Evolutionary conservation across 352 stramenopile genomes (phyloP).

Genomic region (Phytopythium mirpurense): DNA sequence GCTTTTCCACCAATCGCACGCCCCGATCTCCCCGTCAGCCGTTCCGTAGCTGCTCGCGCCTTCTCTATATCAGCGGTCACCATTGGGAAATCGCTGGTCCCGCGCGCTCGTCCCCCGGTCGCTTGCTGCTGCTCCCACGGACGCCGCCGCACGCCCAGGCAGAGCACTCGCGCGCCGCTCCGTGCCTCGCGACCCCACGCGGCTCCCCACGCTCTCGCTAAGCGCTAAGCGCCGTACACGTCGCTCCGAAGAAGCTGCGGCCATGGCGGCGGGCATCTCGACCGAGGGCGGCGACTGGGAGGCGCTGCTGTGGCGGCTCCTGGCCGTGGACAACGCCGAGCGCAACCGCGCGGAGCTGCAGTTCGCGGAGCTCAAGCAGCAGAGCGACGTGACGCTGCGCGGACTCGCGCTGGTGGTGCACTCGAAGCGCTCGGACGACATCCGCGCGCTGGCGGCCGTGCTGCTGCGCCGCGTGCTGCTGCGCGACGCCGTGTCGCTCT

Average conservation of each 20-base stretch:
- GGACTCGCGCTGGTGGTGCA: conserved; percentile 56
- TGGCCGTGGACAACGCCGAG: conserved; percentile 65
- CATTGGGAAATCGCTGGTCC: background rate
- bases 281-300: conserved; percentile 40
- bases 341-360: conserved; percentile 59
- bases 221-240: too few species aligned
- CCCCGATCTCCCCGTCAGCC: background rate
- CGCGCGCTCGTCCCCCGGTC: background rate
- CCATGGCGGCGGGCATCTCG: background rate
- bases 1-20: background rate
- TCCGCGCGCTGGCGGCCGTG: conserved; percentile 68
- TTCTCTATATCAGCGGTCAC: background rate
- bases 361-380: conserved; percentile 59
- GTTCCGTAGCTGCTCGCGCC: too few species aligned
- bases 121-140: too few species aligned
- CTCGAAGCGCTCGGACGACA: conserved; percentile 50
- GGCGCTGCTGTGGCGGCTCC: conserved; percentile 61
- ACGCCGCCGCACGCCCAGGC: too few species aligned
- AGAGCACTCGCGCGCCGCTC: too few species aligned
- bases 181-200: too few species aligned
- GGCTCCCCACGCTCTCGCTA: too few species aligned
- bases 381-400: conserved; percentile 53
- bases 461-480: conserved; percentile 73
- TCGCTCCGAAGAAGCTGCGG: background rate
- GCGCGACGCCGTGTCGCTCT: conserved; percentile 73